These are phyloP conservation scores for Beauveria sp. DNA, from an alignment of 2,329 filamentous ascomycete genomes.

Conservation along the genomic window DNA sequence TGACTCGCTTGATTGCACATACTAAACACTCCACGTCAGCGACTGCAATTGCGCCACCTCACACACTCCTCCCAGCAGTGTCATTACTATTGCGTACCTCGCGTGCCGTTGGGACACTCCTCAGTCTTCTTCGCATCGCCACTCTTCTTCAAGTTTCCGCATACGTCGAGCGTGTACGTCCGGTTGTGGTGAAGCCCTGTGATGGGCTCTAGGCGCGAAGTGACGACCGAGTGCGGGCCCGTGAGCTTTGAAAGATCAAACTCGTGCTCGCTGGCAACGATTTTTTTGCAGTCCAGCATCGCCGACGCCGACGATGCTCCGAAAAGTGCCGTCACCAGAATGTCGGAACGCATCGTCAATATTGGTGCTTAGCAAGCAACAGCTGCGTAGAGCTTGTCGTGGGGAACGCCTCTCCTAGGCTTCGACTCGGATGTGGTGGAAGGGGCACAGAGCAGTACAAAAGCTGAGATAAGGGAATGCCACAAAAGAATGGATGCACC, in stretches of 20 bases:
- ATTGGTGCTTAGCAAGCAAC: not conserved
- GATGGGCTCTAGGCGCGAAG: conserved; percentile 43
- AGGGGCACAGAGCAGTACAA: not conserved
- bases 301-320: conserved; percentile 33
- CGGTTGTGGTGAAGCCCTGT: conserved; percentile 53
- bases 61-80: not conserved
- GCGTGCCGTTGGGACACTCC: conserved; percentile 61
- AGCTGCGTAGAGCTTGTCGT: not conserved
- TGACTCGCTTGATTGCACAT: conserved; percentile 62
- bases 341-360: conserved; percentile 32
- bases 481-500: conserved; percentile 8
- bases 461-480: not conserved
- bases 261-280: conserved; percentile 48
- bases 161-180: conserved; percentile 77
- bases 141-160: conserved; percentile 55
- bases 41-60: not conserved
- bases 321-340: conserved; percentile 31
- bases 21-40: conserved; percentile 38
- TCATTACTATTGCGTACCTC: conserved; percentile 40
- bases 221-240: conserved; percentile 63
- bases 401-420: not conserved
- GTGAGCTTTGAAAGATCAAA: conserved; percentile 59
- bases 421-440: not conserved
- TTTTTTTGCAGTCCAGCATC: conserved; percentile 54
- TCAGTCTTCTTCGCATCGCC: conserved; percentile 38